Evolutionary conservation across 2,329 filamentous ascomycete genomes (phyloP).

Genomic region (Colletotrichum sp.): DNA sequence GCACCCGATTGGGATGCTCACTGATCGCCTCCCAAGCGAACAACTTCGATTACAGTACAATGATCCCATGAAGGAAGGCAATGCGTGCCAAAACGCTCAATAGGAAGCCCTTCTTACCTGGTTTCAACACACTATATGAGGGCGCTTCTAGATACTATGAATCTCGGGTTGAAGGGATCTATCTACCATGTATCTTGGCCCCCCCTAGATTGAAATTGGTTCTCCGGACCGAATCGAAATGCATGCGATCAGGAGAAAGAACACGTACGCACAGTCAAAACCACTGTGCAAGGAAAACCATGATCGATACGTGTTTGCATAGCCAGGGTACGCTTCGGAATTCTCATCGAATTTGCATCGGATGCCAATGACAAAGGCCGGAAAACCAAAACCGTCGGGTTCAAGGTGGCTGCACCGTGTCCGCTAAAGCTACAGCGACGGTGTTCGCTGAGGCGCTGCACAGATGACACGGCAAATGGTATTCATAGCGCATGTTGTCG

Average conservation of each 20-base stretch:
- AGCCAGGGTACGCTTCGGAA: neutral
- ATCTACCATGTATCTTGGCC: neutral
- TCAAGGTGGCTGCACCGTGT: neutral
- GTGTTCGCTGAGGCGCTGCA: neutral
- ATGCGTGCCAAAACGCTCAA: neutral
- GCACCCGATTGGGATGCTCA: neutral
- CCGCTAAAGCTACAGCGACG: neutral
- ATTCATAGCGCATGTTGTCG: neutral
- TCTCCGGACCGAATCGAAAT: neutral
- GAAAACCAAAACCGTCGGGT: neutral
- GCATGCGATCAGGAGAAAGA: neutral
- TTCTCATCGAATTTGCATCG: neutral
- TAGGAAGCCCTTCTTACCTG: neutral
- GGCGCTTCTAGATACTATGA: neutral
- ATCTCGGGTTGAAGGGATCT: neutral
- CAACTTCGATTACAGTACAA: too few relatives aligned
- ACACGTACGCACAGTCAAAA: neutral
- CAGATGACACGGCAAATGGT: neutral
- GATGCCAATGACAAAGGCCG: neutral
- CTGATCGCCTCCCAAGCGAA: neutral
- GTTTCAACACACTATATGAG: accelerated
- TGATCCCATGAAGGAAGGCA: neutral
- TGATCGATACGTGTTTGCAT: neutral
- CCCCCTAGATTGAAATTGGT: neutral
- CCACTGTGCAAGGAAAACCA: accelerated